Conservation (phyloP, 2,329 filamentous ascomycete genomes). For the Amauroascus niger region DNA sequence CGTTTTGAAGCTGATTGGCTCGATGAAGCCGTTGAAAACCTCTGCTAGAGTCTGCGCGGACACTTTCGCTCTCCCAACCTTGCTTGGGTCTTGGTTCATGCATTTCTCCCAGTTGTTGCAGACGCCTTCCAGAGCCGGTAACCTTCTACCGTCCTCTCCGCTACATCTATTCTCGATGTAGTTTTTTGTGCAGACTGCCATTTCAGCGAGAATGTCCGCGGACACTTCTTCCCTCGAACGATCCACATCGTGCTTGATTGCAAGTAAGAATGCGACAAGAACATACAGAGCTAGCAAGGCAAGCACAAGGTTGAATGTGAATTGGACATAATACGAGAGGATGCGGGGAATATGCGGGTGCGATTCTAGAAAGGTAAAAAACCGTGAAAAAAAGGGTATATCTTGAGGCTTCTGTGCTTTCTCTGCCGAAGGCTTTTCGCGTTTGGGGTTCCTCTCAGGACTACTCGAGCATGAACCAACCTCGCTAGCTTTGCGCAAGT, state of each 20-base stretch:
- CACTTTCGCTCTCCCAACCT: slow-evolving; percentile 68
- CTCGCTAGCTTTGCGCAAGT: slow-evolving; percentile 33
- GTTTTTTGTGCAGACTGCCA: slow-evolving; percentile 61
- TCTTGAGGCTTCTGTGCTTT: slow-evolving; percentile 10
- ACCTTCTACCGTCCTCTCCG: slow-evolving; percentile 44
- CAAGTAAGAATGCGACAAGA: slow-evolving; percentile 58
- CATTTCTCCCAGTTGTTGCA: slow-evolving; percentile 79
- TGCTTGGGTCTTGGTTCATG: slow-evolving; percentile 72
- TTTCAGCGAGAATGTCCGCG: slow-evolving; percentile 60
- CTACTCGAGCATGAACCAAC: slow-evolving; percentile 36
- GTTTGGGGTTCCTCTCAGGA: slow-evolving; percentile 23
- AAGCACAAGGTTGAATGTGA: slow-evolving; percentile 44
- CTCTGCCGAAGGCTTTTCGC: background rate
- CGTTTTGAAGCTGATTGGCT: slow-evolving; percentile 78
- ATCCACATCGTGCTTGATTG: slow-evolving; percentile 64
- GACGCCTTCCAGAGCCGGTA: slow-evolving; percentile 61
- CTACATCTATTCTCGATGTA: slow-evolving; percentile 70
- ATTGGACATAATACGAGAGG: slow-evolving; percentile 56
- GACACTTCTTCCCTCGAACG: slow-evolving; percentile 60
- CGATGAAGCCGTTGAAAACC: slow-evolving; percentile 89
- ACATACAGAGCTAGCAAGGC: slow-evolving; percentile 49
- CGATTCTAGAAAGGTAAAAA: slow-evolving; percentile 54
- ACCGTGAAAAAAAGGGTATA: slow-evolving; percentile 33
- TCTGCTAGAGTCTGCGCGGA: slow-evolving; percentile 80
- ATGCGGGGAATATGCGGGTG: slow-evolving; percentile 58